A percentile compares a stretch with the other conserved stretches of the same genome.
phyloP scores from a whole-genome alignment of 352 stramenopile genomes.

The Phytopythium vexans region DNA sequence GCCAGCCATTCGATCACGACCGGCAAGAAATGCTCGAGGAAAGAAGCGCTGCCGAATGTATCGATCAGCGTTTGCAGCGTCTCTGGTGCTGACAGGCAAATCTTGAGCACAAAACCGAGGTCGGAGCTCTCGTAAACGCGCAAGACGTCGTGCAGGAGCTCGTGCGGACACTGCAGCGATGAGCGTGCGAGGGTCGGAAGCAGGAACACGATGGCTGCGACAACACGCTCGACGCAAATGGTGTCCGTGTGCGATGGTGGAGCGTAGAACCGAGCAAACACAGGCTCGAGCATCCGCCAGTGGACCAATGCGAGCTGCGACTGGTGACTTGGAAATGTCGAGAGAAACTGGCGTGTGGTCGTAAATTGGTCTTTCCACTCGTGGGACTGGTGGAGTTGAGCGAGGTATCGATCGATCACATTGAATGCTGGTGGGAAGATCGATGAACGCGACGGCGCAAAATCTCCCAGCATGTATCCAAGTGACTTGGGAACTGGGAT shows the following conservation, averaged over 20 bases:
- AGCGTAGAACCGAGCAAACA: slow-evolving; percentile 56
- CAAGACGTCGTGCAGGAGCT: slow-evolving; percentile 42
- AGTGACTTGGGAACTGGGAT: too few species aligned
- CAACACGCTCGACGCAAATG: slow-evolving; percentile 39
- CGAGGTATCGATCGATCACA: slow-evolving; percentile 47
- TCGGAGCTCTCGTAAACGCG: slow-evolving; percentile 56
- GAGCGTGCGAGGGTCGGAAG: slow-evolving; percentile 30
- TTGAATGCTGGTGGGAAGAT: slow-evolving; percentile 47
- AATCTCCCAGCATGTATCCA: slow-evolving; percentile 3
- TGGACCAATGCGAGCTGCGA: slow-evolving; percentile 30
- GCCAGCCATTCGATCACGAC: slow-evolving; percentile 69
- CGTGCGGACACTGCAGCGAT: slow-evolving; percentile 7
- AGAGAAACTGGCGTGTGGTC: slow-evolving; percentile 23
- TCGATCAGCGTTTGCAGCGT: slow-evolving; percentile 41
- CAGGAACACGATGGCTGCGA: slow-evolving; percentile 57
- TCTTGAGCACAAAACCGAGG: slow-evolving; percentile 29
- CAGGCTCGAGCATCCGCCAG: slow-evolving; percentile 48
- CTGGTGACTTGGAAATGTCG: slow-evolving; percentile 12
- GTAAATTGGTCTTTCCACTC: slow-evolving; percentile 49
- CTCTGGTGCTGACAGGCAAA: slow-evolving; percentile 45
- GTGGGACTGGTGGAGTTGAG: slow-evolving; percentile 23
- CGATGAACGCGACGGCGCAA: slow-evolving; percentile 17
- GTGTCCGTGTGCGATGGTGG: slow-evolving; percentile 31
- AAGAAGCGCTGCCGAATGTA: slow-evolving; percentile 38
- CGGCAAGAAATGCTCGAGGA: slow-evolving; percentile 57